Base-by-base conservation (phyloP, 768 basidiomycete genomes). In the Mycena olivaceomarginata region DNA sequence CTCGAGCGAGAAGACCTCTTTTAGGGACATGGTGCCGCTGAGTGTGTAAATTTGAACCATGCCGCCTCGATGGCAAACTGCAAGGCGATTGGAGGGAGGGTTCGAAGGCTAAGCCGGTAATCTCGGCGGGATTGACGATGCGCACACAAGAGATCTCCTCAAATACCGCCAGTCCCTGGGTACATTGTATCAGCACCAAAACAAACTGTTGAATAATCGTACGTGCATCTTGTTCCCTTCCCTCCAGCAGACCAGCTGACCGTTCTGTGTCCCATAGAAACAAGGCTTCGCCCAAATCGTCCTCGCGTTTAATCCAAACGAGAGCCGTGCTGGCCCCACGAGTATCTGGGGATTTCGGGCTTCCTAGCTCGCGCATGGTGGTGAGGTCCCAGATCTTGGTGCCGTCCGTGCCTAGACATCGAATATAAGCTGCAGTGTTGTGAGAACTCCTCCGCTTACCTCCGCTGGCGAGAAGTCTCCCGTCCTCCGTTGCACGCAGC, bases 21-120 rank as follows among this genome's bases (percentile, higher is more conserved):
- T 22, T 22, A 78, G 68, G 11, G 67, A 40, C 79, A 80, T 79
- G 22, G 48, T 72, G n/a, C 70, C 46, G 64, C 74, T 63, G 20
- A 80, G 48, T 20, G 72, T n/a, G 53, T 79, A 79, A 25, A 82
- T 57, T 41, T 80, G 81, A 25, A 82, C 53, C 18, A 80, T 45
- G 56, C 68, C 76, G 63, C 77, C 75, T 37, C 78, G 77, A 66
- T 80, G 79, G 73, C 77, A 76, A 12, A 76, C 73, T 46, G 78
- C 76, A 25, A 82, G 80, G 64, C 77, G 77, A 59, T 77, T 80
- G 51, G 77, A 70, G 13, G 77, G 60, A 40, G 79, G 67, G 40
- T 82, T 82, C 80, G 67, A 80, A 81, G 37, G 72, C 77, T 18
- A 82, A 74, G 43, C 77, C 79, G 13, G 80, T 79, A 8, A 82